Percentiles rank a stretch among this genome's conserved stretches.
phyloP scores from a whole-genome alignment of 129 eudicot species.

The Solidago caesia region DNA sequence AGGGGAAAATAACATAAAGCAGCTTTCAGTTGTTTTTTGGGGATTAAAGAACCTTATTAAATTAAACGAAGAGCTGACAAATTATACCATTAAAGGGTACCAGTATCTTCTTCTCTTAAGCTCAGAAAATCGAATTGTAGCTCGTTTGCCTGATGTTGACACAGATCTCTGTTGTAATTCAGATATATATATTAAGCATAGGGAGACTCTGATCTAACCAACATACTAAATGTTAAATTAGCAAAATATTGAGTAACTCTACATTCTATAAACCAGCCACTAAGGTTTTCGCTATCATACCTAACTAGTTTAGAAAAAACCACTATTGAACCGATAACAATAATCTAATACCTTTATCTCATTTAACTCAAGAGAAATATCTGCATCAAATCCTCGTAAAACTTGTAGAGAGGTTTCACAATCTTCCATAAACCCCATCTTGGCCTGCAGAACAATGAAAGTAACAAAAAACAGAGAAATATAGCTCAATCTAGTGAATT shows the following conservation, averaged over 20 bases:
- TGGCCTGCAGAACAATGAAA: slow-evolving; percentile 50
- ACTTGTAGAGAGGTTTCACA: slow-evolving; percentile 88
- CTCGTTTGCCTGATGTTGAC: slow-evolving; percentile 54
- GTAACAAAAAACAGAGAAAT: not conserved
- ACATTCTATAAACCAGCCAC: not conserved
- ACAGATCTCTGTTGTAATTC: slow-evolving; percentile 59
- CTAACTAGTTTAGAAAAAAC: not conserved
- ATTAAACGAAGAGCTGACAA: slow-evolving; percentile 2
- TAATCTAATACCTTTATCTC: slow-evolving; percentile 65
- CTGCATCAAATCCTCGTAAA: slow-evolving; percentile 75
- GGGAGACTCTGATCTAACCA: not conserved
- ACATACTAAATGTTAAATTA: not conserved
- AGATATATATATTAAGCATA: slow-evolving; percentile 11
- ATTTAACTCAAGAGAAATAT: slow-evolving; percentile 57
- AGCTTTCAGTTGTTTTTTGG: not conserved
- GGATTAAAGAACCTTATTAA: not conserved
- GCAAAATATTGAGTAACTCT: not conserved
- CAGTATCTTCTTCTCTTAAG: slow-evolving; percentile 65
- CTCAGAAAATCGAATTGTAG: slow-evolving; percentile 59
- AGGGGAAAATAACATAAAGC: not conserved
- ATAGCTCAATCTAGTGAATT: not conserved
- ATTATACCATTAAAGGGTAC: slow-evolving; percentile 78
- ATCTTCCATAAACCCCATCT: slow-evolving; percentile 73
- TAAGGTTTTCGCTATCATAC: not conserved
- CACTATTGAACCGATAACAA: not conserved